These are phyloP conservation scores for Reticulascus tulasneorum DNA, from an alignment of 2,329 filamentous ascomycete species.

Conservation along the genomic window DNA sequence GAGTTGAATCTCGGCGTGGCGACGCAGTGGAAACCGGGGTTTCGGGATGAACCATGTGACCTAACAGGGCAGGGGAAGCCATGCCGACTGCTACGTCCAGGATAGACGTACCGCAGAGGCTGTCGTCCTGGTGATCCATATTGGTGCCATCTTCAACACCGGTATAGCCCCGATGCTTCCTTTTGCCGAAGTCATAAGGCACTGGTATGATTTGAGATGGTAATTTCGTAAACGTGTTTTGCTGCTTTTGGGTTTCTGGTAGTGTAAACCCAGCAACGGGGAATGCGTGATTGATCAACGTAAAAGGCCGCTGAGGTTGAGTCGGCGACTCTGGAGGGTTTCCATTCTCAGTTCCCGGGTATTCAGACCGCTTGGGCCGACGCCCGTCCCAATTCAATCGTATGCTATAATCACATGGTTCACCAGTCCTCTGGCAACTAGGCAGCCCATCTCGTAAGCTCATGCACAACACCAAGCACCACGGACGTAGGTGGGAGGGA, in stretches of 20 bases:
- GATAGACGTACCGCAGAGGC: no score
- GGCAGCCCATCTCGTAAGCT: no score
- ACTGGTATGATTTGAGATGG: no score
- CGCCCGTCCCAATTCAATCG: slow-evolving; percentile 77
- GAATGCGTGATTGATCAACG: slow-evolving; percentile 28
- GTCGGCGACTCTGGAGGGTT: slow-evolving; percentile 18
- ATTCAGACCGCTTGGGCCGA: slow-evolving; percentile 51
- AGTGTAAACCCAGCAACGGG: neutral
- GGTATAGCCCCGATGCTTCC: no score
- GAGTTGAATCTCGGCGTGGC: neutral
- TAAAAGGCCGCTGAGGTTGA: slow-evolving; percentile 26
- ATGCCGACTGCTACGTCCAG: no score
- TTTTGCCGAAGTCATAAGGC: no score
- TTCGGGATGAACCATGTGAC: no score
- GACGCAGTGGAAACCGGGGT: neutral
- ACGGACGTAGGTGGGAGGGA: no score
- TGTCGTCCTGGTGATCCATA: no score
- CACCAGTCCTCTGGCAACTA: slow-evolving; percentile 65
- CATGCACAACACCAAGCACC: no score
- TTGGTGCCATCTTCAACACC: no score
- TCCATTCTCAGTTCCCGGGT: slow-evolving; percentile 24
- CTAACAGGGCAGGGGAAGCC: no score
- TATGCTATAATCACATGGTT: slow-evolving; percentile 77
- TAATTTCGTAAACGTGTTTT: neutral
- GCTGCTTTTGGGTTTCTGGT: neutral